Evolutionary conservation across 352 stramenopile genomes (phyloP).

Genomic region (Halophytophthora polymorphica): DNA sequence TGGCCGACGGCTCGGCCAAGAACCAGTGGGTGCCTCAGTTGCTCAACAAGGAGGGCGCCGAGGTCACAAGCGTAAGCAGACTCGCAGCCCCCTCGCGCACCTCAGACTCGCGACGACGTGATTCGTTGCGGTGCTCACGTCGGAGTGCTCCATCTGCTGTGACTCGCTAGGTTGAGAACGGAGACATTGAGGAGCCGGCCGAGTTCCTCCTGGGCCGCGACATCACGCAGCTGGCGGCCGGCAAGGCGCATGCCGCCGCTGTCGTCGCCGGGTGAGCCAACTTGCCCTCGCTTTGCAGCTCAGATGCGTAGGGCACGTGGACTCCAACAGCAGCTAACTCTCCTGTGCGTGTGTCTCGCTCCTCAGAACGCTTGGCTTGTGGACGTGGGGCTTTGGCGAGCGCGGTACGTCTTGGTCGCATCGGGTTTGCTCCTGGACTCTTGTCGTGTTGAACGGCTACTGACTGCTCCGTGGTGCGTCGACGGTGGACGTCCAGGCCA

Average conservation of each 20-base stretch:
- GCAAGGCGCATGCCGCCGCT: constrained; percentile 56
- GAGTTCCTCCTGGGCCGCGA: constrained; percentile 77
- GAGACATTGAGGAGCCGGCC: constrained; percentile 56
- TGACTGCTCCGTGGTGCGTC: neutral
- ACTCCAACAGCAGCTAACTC: neutral
- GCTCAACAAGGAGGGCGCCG: constrained; percentile 65
- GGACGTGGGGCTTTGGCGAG: constrained; percentile 77
- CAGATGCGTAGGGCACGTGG: neutral
- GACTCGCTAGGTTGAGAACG: constrained; percentile 35
- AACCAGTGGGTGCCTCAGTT: constrained; percentile 83
- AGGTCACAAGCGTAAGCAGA: constrained; percentile 46
- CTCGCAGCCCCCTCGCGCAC: too few relatives aligned
- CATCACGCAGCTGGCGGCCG: constrained; percentile 50
- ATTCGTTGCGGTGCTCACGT: neutral
- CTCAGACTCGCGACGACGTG: too few relatives aligned
- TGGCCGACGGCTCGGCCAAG: constrained; percentile 63
- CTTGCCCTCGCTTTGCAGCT: neutral
- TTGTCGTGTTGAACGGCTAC: neutral
- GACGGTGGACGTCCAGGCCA: constrained; percentile 33
- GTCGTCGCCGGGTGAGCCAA: constrained; percentile 43
- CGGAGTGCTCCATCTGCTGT: constrained; percentile 1
- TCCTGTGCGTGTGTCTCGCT: constrained; percentile 3
- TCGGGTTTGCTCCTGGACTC: neutral
- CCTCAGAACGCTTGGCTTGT: constrained; percentile 57
- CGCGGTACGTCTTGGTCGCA: constrained; percentile 17